These are phyloP conservation scores for Penicillium vulpinum DNA, from an alignment of 2,329 filamentous ascomycete species.

Conservation along the genomic window DNA sequence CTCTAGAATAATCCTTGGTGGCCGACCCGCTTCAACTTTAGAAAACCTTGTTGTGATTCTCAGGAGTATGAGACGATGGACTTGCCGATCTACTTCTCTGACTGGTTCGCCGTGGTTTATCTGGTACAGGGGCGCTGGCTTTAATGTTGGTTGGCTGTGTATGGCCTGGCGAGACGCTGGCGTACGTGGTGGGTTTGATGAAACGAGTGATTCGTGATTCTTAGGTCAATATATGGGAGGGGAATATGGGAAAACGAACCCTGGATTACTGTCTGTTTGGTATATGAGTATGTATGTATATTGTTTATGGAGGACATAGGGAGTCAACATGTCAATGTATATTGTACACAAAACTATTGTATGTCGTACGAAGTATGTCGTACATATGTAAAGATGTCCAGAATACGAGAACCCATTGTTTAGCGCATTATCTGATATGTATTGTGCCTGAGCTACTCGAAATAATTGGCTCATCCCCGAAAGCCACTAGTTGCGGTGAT, in stretches of 20 bases:
- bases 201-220: conserved; percentile 2
- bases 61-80: background rate
- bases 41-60: background rate
- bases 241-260: background rate
- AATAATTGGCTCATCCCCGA: conserved; percentile 1
- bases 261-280: background rate
- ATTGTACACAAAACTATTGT: too few species aligned
- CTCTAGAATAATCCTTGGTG: too few species aligned
- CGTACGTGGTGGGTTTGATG: background rate
- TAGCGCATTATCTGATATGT: background rate
- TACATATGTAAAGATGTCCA: too few species aligned
- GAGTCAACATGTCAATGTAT: too few species aligned
- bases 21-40: background rate
- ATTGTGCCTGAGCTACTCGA: background rate
- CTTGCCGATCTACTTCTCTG: background rate
- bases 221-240: too few species aligned
- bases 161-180: background rate
- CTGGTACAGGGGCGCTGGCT: background rate
- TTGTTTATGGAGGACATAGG: too few species aligned
- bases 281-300: background rate
- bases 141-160: background rate
- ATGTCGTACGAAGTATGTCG: background rate
- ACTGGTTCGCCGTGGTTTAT: background rate
- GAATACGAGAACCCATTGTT: background rate
- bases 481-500: conserved; percentile 1